Base-by-base conservation (phyloP, 2,329 filamentous ascomycete genomes). In the Colletotrichum plurivorum region DNA sequence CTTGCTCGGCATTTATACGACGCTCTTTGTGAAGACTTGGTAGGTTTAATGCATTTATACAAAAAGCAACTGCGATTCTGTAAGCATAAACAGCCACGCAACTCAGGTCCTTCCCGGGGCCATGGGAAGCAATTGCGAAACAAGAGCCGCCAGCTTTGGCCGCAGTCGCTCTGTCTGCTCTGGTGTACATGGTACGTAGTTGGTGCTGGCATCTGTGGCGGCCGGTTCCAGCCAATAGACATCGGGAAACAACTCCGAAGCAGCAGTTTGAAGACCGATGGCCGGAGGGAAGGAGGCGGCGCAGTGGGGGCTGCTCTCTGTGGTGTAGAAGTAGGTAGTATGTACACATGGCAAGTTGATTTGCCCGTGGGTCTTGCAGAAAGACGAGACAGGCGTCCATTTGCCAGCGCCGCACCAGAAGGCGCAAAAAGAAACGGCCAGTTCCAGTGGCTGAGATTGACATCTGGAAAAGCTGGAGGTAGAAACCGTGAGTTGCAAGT, bases 111-210 rank as follows among this genome's bases (percentile, higher is more conserved):
- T 22, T 25, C 22, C 53, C 25, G 13, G 36, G 16, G 45, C 49
- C 16, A 41, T 61, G 56, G 51, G 45, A 25, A 49, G 45, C 55
- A 45, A 61, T 41, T 61, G 63, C 31, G 61, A 66, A 69, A 66
- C 62, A 60, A n/a, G 18, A 45, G 43, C 36, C 31, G 59, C 25
- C 41, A 45, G 43, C 41, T 49, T 36, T 22, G 51, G 45, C 67
- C 67, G 62, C 25, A 52, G 20, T 67, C 62, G 67, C 55, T 61
- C 67, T 57, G 36, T 67, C 36, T 54, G 57, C 36, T 46, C 36
- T 20, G 16, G 22, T 25, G 22, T 25, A 25, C 22, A 5, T 5
- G 22, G 22, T 25, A 25, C 22, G 22, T 25, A 25, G 4, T 25
- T 25, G 15, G n/a, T 66, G 61, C 49, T 60, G 54, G 55, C 51